Conservation (phyloP, 805 yeast genomes). For the Metschnikowia dekortorum region DNA sequence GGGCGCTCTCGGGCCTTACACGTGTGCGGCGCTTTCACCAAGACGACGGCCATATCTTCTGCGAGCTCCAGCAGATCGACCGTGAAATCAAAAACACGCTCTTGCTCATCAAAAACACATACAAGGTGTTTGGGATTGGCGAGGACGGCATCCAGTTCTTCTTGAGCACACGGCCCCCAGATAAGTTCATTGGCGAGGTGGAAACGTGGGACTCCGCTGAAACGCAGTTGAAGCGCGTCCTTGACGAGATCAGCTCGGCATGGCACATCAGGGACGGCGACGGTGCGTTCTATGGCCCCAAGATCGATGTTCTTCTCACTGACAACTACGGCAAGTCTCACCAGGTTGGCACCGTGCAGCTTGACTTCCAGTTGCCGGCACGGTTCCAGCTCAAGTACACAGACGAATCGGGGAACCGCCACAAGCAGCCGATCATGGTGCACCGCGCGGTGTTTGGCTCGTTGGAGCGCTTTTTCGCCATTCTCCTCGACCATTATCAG, state of each 20-base stretch:
- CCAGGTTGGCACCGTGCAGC: slow-evolving; percentile 93
- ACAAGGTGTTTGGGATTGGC: slow-evolving; percentile 60
- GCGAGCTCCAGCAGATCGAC: slow-evolving; percentile 71
- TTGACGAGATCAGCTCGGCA: slow-evolving; percentile 47
- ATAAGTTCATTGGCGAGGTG: slow-evolving; percentile 69
- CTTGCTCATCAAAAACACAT: slow-evolving; percentile 69
- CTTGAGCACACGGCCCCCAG: slow-evolving; percentile 79
- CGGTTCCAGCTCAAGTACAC: slow-evolving; percentile 73
- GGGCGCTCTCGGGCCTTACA: slow-evolving; percentile 88
- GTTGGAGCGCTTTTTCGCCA: slow-evolving; percentile 86
- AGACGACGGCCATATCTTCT: slow-evolving; percentile 97
- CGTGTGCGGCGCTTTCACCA: slow-evolving; percentile 94
- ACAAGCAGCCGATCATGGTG: slow-evolving; percentile 81
- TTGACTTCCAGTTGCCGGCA: slow-evolving; percentile 91
- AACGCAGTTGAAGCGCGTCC: slow-evolving; percentile 51
- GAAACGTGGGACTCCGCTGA: slow-evolving; percentile 86
- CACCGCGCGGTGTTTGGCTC: slow-evolving; percentile 97
- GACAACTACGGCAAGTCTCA: slow-evolving; percentile 80
- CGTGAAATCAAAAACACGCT: slow-evolving; percentile 70
- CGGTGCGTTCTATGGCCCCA: slow-evolving; percentile 97
- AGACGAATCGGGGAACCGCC: slow-evolving; percentile 43
- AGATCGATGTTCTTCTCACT: slow-evolving; percentile 78
- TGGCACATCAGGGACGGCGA: slow-evolving; percentile 88
- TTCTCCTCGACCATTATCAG: slow-evolving; percentile 80
- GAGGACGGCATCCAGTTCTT: slow-evolving; percentile 51